Evolutionary conservation across 345 rosid species (phyloP).

Genomic region (Salix caprea): DNA sequence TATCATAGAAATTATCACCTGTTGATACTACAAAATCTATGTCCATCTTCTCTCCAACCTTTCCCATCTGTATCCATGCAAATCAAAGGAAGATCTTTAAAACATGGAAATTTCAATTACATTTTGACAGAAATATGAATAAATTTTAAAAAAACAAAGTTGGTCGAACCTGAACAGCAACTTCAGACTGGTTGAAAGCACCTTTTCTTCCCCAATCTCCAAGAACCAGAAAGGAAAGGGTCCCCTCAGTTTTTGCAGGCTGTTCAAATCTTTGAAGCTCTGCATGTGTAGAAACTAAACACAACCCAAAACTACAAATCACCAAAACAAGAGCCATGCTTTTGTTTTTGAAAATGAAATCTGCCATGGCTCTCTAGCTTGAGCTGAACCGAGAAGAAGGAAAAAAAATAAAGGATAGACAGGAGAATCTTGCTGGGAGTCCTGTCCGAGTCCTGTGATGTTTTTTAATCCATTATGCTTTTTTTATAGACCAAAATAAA

Average conservation of each 20-base stretch:
- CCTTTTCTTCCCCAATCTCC: constrained; percentile 96
- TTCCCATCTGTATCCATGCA: constrained; percentile 59
- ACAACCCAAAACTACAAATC: not conserved
- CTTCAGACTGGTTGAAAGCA: constrained; percentile 55
- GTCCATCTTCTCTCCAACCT: constrained; percentile 49
- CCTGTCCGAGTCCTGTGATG: not conserved
- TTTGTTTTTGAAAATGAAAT: not conserved
- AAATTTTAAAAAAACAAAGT: not conserved
- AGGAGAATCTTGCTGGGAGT: not conserved
- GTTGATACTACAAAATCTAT: constrained; percentile 79
- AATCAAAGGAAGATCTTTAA: not conserved
- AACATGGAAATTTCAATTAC: not conserved
- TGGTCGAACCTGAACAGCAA: constrained; percentile 52
- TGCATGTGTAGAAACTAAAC: constrained; percentile 15
- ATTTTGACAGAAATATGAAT: not conserved
- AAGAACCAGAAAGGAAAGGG: constrained; percentile 54
- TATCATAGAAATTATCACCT: constrained; percentile 83
- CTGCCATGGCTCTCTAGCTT: not conserved
- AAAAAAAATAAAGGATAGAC: not conserved
- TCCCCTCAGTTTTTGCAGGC: constrained; percentile 44
- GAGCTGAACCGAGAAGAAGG: not conserved
- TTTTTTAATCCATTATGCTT: no score
- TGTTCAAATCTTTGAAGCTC: constrained; percentile 56
- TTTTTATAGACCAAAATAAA: no score
- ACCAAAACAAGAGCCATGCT: not conserved